Evolutionary conservation across 352 stramenopile species (phyloP).

Genomic region (Globisporangium heterothallicum): DNA sequence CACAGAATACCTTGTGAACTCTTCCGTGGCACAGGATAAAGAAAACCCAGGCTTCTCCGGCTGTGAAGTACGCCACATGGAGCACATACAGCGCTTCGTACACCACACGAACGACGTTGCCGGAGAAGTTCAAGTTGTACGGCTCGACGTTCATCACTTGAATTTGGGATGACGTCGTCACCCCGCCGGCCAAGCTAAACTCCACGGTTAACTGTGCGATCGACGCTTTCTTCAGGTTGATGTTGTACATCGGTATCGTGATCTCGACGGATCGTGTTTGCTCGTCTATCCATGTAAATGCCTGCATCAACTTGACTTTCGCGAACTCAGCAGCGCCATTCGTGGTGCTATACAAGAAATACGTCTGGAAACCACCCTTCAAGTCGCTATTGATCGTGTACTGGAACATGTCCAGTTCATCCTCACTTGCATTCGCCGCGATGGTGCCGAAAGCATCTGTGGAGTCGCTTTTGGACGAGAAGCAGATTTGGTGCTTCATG

Average conservation of each 20-base stretch:
- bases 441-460: slow-evolving; percentile 30
- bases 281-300: slow-evolving; percentile 45
- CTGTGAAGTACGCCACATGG: slow-evolving; percentile 46
- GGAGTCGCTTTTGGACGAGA: slow-evolving; percentile 27
- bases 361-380: slow-evolving; percentile 40
- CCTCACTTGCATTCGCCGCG: slow-evolving; percentile 18
- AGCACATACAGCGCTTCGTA: slow-evolving; percentile 39
- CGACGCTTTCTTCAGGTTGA: slow-evolving; percentile 47
- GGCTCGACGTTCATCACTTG: slow-evolving; percentile 54
- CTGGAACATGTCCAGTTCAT: slow-evolving; percentile 50
- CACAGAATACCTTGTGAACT: slow-evolving; percentile 25
- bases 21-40: slow-evolving; percentile 45
- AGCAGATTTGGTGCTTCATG: slow-evolving; percentile 40
- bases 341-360: slow-evolving; percentile 45
- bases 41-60: slow-evolving; percentile 54
- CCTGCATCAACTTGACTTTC: slow-evolving; percentile 29
- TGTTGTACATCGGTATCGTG: slow-evolving; percentile 52
- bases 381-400: slow-evolving; percentile 31
- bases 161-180: slow-evolving; percentile 33
- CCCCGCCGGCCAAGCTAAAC: slow-evolving; percentile 50
- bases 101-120: slow-evolving; percentile 38
- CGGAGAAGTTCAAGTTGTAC: slow-evolving; percentile 48
- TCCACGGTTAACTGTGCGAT: slow-evolving; percentile 45
- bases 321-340: slow-evolving; percentile 23
- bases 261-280: slow-evolving; percentile 50